These are phyloP conservation scores for Trichopus zeylanicus DNA, from an alignment of 116 monocot genomes.

Conservation along the genomic window DNA sequence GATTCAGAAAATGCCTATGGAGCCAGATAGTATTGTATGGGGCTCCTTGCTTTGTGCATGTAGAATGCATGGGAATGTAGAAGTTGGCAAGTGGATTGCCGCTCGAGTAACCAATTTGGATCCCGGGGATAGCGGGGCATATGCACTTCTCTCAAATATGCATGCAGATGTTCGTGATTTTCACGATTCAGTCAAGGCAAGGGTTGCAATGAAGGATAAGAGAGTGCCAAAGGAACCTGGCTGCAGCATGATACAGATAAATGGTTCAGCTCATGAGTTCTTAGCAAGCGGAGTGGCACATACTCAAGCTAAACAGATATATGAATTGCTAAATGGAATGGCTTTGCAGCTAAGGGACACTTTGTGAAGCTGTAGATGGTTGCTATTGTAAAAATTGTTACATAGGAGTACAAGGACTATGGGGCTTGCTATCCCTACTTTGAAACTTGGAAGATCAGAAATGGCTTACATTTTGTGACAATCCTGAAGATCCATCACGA, in stretches of 20 bases:
- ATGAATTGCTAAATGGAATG: too few species aligned
- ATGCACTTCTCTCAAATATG: constrained; percentile 25
- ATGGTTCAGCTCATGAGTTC: constrained; percentile 17
- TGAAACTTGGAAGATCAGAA: too few species aligned
- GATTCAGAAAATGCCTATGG: constrained; percentile 5
- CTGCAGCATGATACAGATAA: constrained; percentile 25
- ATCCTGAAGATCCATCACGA: too few species aligned
- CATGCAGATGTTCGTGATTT: constrained; percentile 10
- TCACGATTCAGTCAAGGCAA: constrained; percentile 13
- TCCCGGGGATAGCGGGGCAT: constrained; percentile 24
- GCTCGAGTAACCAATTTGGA: constrained; percentile 19
- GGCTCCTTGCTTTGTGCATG: constrained; percentile 28
- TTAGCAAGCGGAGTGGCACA: too few species aligned
- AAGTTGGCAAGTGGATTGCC: constrained; percentile 17
- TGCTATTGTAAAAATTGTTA: too few species aligned
- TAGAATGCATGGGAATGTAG: constrained; percentile 23
- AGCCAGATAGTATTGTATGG: constrained; percentile 26
- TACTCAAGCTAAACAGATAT: too few species aligned
- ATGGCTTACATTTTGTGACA: too few species aligned
- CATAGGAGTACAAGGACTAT: too few species aligned
- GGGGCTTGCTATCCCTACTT: too few species aligned
- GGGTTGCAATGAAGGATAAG: constrained; percentile 13
- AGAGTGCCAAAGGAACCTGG: constrained; percentile 21
- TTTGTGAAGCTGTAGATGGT: too few species aligned
- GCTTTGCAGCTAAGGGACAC: too few species aligned